Base-by-base conservation (phyloP, 805 yeast species). In the Starmerella khaoyaiensis region DNA sequence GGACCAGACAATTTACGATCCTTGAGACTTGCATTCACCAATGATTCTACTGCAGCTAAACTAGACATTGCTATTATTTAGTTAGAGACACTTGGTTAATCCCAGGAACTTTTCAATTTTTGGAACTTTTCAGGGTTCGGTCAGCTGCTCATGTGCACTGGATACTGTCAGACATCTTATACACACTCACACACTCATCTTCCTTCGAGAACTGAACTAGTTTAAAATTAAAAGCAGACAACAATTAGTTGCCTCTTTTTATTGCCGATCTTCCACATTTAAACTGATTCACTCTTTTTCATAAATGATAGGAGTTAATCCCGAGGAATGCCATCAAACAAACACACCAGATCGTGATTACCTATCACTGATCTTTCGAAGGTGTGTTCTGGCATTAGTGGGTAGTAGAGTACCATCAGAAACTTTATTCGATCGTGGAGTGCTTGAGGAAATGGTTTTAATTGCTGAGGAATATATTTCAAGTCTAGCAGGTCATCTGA, bases 401-500 rank as follows among this genome's bases (percentile, higher is more conserved):
- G 52, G 48, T 7, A 33, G 48, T 5, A 37, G 40, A 24, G 36
- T 37, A 12, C 42, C 46, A 19, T 31, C 33, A 20, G 41, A 46
- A 17, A 29, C 44, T 18, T 36, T 20, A n/a, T 36, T 46, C 30
- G 44, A 46, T 24, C 41, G 40, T 3, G 52, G 46, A 19, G 48
- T 57, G 19, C 52, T 56, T 25, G 58, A 56, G 32, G 47, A 48
- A 39, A 30, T 58, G 10, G 47, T 51, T 2, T 23, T 43, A 18
- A 50, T 56, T n/a, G 60, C 61, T n/a, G 62, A 59, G 45, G 35
- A 39, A 33, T 46, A 52, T 22, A 41, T 59, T 49, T 36, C 42
- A 21, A 47, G 47, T 38, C 41, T 58, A 14, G 45, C 44, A 28
- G 23, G 49, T 6, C 46, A 48, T 22, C 41, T 61, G 25, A 53